Evolutionary conservation across 108 stramenopile genomes (phyloP), one percentile per base, ranked within the genome.

Genomic region (Skeletonema tropicum): DNA sequence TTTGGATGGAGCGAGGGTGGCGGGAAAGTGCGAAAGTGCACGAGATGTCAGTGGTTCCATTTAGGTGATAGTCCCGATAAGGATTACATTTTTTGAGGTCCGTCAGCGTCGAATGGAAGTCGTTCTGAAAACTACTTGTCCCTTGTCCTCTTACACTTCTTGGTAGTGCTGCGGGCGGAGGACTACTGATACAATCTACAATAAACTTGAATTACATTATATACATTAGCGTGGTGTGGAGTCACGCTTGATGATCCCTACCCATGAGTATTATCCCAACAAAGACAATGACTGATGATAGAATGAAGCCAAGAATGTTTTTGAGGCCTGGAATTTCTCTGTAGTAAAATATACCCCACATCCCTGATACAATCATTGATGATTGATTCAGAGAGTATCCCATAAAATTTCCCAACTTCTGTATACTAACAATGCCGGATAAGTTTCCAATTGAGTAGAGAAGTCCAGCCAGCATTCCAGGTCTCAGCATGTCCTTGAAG

Each of bases 371-470:
- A 8, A 82, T 76, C 73, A 90, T 77, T 7, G 79, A 78, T 3
- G 85, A 33, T 64, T 90, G 90, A 36, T 75, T 79, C 26, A 88
- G 60, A 64, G 79, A 81, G 60, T 93, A 93, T 25, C 92, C 92
- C 66, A 93, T 87, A 21, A 88, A 92, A 76, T 95, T 80, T 1
- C 92, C 94, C 15, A 95, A 73, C 66, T 79, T 71, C 57, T 87
- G 70, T n/a, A 92, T 88, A 30, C 88, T 78, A 7, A 92, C 21
- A 17, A 92, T 90, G 23, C 89, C 85, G 49, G 75, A 83, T 35
- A 92, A 74, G 66, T 95, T 95, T 5, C 94, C 94, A 8, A 91
- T 77, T 31, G 80, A 80, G 49, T 84, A 84, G 13, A 90, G 60
- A 10, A 84, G 30, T 36, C 89, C 89, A 25, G 85, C 86, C 31